These are phyloP conservation scores for Xanthoparmelia taractica DNA, from an alignment of 495 filamentous ascomycete species.

Conservation along the genomic window DNA sequence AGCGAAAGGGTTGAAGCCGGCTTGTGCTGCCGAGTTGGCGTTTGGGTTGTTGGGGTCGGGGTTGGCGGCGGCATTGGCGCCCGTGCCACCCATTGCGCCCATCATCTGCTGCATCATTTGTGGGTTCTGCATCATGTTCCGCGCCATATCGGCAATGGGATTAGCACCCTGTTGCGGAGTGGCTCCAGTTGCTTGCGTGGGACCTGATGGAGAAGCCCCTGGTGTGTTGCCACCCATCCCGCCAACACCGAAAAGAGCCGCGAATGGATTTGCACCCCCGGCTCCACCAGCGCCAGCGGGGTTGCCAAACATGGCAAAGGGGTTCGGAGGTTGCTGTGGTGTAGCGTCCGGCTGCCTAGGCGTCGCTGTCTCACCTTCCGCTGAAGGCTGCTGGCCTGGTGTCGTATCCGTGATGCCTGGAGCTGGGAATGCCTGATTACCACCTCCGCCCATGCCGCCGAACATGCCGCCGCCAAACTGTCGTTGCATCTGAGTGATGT, in stretches of 20 bases:
- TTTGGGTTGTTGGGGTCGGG: slow-evolving; percentile 33
- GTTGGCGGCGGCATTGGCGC: slow-evolving; percentile 32
- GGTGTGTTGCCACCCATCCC: slow-evolving; percentile 31
- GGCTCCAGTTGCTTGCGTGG: slow-evolving; percentile 10
- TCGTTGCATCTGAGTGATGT: slow-evolving; percentile 71
- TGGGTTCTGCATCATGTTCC: slow-evolving; percentile 42
- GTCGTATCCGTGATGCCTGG: slow-evolving; percentile 79
- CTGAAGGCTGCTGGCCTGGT: slow-evolving; percentile 30
- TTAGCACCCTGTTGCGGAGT: slow-evolving; percentile 31
- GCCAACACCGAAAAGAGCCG: slow-evolving; percentile 53
- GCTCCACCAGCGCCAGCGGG: slow-evolving; percentile 23
- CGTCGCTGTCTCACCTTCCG: slow-evolving; percentile 29
- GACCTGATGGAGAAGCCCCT: slow-evolving; percentile 17
- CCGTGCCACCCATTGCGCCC: slow-evolving; percentile 40
- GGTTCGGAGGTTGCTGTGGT: slow-evolving; percentile 27
- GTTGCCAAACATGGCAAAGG: slow-evolving; percentile 31
- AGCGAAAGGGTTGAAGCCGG: slow-evolving; percentile 30
- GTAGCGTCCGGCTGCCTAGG: slow-evolving; percentile 34
- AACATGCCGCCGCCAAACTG: slow-evolving; percentile 53
- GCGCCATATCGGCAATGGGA: slow-evolving; percentile 38
- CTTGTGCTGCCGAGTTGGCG: slow-evolving; percentile 28
- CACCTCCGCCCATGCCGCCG: slow-evolving; percentile 37
- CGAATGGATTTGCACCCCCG: slow-evolving; percentile 60
- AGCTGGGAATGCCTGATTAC: slow-evolving; percentile 60
- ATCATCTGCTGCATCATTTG: slow-evolving; percentile 39